These are phyloP conservation scores for Golubevia sp. DNA, from an alignment of 1,284 basidiomycete genomes.

Conservation along the genomic window DNA sequence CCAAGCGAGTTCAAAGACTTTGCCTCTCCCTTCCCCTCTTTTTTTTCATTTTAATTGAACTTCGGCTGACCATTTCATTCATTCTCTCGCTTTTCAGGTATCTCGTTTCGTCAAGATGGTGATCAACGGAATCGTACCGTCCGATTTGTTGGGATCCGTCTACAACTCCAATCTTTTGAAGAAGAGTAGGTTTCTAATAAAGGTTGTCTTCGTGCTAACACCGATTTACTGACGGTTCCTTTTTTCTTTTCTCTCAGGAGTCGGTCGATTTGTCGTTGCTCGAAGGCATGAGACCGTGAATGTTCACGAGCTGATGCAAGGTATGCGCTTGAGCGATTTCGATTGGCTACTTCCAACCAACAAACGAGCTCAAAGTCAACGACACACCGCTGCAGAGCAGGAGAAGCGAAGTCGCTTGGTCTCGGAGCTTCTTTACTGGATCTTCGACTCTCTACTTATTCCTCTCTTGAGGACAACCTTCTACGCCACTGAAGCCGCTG, in stretches of 20 bases:
- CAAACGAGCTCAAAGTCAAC: slow-evolving; percentile 15
- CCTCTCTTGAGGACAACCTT: slow-evolving; percentile 86
- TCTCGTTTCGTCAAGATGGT: too few species aligned
- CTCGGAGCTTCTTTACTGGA: slow-evolving; percentile 87
- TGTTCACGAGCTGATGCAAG: slow-evolving; percentile 46
- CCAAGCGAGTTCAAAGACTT: too few species aligned
- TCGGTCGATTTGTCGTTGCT: slow-evolving; percentile 27
- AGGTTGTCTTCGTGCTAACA: not conserved
- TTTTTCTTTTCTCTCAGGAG: not conserved
- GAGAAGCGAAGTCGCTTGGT: slow-evolving; percentile 76
- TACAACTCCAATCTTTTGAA: too few species aligned
- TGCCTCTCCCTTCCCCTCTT: too few species aligned
- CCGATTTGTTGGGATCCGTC: too few species aligned
- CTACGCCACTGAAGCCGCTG: slow-evolving; percentile 89
- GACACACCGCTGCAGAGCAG: slow-evolving; percentile 71
- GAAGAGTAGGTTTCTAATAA: not conserved
- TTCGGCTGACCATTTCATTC: too few species aligned
- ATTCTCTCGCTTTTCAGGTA: too few species aligned
- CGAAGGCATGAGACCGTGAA: slow-evolving; percentile 43
- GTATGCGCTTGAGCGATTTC: slow-evolving; percentile 37
- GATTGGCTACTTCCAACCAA: slow-evolving; percentile 26
- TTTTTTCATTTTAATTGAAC: too few species aligned
- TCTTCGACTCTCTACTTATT: slow-evolving; percentile 83
- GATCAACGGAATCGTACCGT: too few species aligned
- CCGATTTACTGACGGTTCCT: too few species aligned